phyloP scores from a whole-genome alignment of 495 filamentous ascomycete genomes.

The Tuber melanosporum region DNA sequence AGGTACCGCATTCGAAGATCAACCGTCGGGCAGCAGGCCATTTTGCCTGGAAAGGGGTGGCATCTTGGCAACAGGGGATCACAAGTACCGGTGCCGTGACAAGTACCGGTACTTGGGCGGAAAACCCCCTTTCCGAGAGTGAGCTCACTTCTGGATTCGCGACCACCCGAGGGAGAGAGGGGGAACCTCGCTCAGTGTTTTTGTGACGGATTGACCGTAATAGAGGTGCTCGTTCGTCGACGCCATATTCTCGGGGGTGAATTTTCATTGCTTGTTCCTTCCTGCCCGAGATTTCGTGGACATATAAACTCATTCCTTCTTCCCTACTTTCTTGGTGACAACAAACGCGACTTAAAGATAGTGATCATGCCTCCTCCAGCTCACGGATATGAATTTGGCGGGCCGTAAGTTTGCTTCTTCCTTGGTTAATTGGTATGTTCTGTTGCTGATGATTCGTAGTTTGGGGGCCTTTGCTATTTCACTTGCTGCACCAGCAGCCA shows the following conservation, averaged over 20 bases:
- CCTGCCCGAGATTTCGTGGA: background rate
- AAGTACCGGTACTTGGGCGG: background rate
- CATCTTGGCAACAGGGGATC: background rate
- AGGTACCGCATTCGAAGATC: background rate
- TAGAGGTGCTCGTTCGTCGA: background rate
- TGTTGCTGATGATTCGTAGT: constrained; percentile 48
- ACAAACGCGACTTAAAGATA: background rate
- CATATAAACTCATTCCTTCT: background rate
- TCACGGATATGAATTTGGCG: constrained; percentile 71
- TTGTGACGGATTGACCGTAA: background rate
- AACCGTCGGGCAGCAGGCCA: background rate
- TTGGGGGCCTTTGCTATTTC: constrained; percentile 66
- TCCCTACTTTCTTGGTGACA: background rate
- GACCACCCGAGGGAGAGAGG: background rate
- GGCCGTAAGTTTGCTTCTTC: constrained; percentile 62
- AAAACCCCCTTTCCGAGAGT: background rate
- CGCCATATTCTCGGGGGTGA: background rate
- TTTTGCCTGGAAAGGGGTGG: background rate
- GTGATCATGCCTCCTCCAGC: background rate
- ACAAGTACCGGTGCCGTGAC: too few species aligned
- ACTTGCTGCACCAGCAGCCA: constrained; percentile 66
- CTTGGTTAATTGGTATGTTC: constrained; percentile 15
- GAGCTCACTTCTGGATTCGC: background rate
- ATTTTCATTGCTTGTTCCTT: background rate
- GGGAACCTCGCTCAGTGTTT: background rate